phyloP scores from a whole-genome alignment of 768 basidiomycete species.

The Mycena leptocephala region DNA sequence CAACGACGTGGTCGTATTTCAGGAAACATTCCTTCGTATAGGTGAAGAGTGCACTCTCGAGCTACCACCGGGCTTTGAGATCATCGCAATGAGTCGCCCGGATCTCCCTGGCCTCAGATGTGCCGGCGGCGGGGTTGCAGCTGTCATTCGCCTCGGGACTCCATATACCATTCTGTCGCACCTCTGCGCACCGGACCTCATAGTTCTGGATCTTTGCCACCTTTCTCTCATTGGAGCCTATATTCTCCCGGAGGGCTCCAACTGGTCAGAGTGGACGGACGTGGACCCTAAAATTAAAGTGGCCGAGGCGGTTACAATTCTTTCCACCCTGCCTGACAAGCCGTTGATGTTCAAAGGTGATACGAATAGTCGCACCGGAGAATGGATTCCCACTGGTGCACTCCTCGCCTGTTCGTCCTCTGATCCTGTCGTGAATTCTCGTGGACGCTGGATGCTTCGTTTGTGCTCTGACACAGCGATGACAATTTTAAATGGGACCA shows the following conservation, averaged over 20 bases:
- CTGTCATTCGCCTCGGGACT: background rate
- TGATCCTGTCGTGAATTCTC: too few species aligned
- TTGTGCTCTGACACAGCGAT: too few species aligned
- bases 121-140: constrained; percentile 16
- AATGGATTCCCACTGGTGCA: background rate
- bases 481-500: too few species aligned
- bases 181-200: constrained; percentile 20
- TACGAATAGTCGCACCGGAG: background rate
- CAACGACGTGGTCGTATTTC: constrained; percentile 12
- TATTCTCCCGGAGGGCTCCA: constrained; percentile 7
- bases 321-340: background rate
- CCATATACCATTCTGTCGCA: background rate
- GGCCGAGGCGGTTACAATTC: background rate
- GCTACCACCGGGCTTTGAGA: constrained; percentile 2
- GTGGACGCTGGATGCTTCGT: too few species aligned
- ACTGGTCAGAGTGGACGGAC: background rate
- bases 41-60: constrained; percentile 20
- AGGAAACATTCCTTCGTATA: constrained; percentile 8
- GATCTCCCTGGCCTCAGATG: constrained; percentile 4
- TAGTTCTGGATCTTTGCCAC: background rate
- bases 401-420: too few species aligned
- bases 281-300: constrained; percentile 12
- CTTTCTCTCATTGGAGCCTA: constrained; percentile 15
- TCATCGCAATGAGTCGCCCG: constrained; percentile 21
- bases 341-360: constrained; percentile 1